These are phyloP conservation scores for Phaeosphaeriaceae sp. DNA, from an alignment of 2,329 filamentous ascomycete genomes.

Conservation along the genomic window DNA sequence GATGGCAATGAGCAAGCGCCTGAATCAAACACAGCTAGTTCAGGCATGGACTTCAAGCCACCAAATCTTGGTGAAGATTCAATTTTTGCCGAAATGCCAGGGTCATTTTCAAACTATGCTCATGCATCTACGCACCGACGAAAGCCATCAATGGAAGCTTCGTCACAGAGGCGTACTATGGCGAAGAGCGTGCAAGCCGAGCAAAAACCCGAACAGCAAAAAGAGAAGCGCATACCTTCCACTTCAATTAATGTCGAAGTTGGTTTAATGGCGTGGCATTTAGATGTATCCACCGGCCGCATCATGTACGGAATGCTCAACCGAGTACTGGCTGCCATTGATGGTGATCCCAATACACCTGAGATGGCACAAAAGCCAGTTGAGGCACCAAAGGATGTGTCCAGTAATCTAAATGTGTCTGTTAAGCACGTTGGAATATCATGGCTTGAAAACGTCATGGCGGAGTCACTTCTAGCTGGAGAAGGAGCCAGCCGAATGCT, in stretches of 20 bases:
- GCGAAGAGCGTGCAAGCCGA: conserved; percentile 10
- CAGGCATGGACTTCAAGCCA: conserved; percentile 30
- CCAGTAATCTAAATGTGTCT: conserved; percentile 26
- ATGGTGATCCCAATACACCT: conserved; percentile 7
- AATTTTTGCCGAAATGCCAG: conserved; percentile 52
- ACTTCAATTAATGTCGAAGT: conserved; percentile 38
- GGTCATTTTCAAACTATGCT: conserved; percentile 57
- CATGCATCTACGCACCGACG: conserved; percentile 46
- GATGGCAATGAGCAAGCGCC: conserved; percentile 1
- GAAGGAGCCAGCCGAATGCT: conserved; percentile 15
- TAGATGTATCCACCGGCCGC: conserved; percentile 45
- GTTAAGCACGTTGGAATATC: conserved; percentile 38
- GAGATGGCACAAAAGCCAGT: conserved; percentile 3
- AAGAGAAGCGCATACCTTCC: conserved; percentile 16
- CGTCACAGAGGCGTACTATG: conserved; percentile 22
- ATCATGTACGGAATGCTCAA: conserved; percentile 42
- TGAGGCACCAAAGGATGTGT: not conserved
- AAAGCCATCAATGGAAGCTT: conserved; percentile 30
- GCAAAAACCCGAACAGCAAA: conserved; percentile 10
- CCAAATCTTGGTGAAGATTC: conserved; percentile 45
- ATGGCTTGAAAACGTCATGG: conserved; percentile 39
- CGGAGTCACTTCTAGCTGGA: conserved; percentile 27
- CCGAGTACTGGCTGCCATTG: conserved; percentile 29
- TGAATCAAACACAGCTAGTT: conserved; percentile 18
- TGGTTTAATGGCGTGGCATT: conserved; percentile 41